Percentiles rank a stretch among this genome's conserved stretches.
Conservation (phyloP, 2,329 filamentous ascomycete species). For the Colletotrichum sp. region DNA sequence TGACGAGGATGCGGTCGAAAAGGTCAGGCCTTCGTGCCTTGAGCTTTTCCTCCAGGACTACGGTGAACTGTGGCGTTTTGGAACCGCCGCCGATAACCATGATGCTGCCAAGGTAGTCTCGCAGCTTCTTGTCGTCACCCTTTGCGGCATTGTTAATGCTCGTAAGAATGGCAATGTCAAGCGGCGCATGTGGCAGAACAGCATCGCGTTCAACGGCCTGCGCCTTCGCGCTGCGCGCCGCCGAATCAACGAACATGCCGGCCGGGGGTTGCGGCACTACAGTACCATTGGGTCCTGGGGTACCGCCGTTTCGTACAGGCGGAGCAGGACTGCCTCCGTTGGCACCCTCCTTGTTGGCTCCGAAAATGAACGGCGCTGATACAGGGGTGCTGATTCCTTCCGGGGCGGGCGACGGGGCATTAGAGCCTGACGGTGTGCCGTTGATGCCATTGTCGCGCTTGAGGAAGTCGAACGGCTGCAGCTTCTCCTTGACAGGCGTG, state of each 20-base stretch:
- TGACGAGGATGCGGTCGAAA: slow-evolving; percentile 65
- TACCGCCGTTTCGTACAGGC: slow-evolving; percentile 52
- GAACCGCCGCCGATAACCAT: slow-evolving; percentile 89
- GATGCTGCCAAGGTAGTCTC: slow-evolving; percentile 87
- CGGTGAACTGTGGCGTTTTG: slow-evolving; percentile 79
- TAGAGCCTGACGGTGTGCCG: slow-evolving; percentile 82
- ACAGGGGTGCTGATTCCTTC: slow-evolving; percentile 75
- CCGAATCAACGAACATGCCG: slow-evolving; percentile 56
- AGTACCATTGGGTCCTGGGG: slow-evolving; percentile 39
- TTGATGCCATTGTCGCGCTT: slow-evolving; percentile 70
- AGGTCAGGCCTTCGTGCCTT: slow-evolving; percentile 69
- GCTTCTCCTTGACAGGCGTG: slow-evolving; percentile 67
- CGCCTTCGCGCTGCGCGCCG: slow-evolving; percentile 54
- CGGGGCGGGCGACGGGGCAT: slow-evolving; percentile 85
- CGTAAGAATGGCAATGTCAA: slow-evolving; percentile 89
- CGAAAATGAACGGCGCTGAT: slow-evolving; percentile 62
- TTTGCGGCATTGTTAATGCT: slow-evolving; percentile 87
- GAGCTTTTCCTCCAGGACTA: slow-evolving; percentile 83
- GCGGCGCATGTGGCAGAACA: slow-evolving; percentile 80
- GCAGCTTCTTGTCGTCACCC: slow-evolving; percentile 89
- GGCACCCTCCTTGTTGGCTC: slow-evolving; percentile 47
- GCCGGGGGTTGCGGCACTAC: slow-evolving; percentile 40
- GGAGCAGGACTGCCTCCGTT: slow-evolving; percentile 60
- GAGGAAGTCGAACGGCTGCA: slow-evolving; percentile 73
- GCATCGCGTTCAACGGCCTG: slow-evolving; percentile 76